Base-by-base conservation (phyloP, 805 yeast genomes). In the Spathaspora boniae region DNA sequence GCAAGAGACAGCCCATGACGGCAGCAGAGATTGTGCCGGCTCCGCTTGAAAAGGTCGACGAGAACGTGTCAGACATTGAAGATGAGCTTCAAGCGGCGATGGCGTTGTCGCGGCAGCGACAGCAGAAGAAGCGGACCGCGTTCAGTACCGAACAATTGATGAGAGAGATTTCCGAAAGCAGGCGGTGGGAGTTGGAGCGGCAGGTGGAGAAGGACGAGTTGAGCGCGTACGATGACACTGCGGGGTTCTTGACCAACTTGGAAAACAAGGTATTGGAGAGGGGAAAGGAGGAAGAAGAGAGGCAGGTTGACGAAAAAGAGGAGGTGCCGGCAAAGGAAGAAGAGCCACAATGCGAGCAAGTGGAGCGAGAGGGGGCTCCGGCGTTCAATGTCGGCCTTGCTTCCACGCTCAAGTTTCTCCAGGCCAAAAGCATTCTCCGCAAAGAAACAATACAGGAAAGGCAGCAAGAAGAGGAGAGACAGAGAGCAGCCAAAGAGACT, bases 171-270 rank as follows among this genome's bases (percentile, higher is more conserved):
- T 47, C 49, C 19, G 42, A 27, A 51, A 45, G 41, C 43, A 45
- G 37, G 35, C 41, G 47, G 27, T 44, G 31, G 38, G 53, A 44
- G 38, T 46, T 5, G 50, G 40, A 36, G 6, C 40, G 29, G 14
- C 37, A 37, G 22, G 16, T 42, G 17, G 45, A 43, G 17, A 12
- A 34, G 11, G 36, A 37, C 11, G 35, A 31, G 17, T 46, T 18
- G 23, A 27, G 16, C 26, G 24, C 6, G 25, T 37, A 33, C 22
- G 72, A 72, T 43, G 72, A 64, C 16, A 72, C 72, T 1, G 53
- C 54, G 19, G 74, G 68, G 21, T 68, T 70, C 40, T 46, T 68
- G 30, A 54, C 46, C 16, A 45, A 50, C 4, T 42, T 61, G 15
- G 34, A 31, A 5, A 11, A 9, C 26, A 35, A 14, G 31, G 25